phyloP scores from a whole-genome alignment of 352 stramenopile genomes.

The Globisporangium parvum region DNA sequence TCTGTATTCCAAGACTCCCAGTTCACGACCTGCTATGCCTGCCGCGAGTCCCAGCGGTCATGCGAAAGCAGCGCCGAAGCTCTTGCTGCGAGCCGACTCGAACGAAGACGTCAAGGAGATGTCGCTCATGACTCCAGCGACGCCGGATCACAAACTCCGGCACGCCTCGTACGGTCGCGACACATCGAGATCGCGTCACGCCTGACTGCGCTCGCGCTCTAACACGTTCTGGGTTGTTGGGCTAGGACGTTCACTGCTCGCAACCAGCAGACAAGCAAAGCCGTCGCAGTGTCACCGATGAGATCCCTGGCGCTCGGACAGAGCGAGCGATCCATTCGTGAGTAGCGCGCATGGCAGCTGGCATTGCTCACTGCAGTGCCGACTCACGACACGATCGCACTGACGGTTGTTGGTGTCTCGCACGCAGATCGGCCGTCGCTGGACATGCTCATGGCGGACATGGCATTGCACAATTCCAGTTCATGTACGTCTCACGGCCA shows the following conservation, averaged over 20 bases:
- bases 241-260: background rate
- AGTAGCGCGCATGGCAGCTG: background rate
- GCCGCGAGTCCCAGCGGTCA: background rate
- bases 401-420: background rate
- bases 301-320: background rate
- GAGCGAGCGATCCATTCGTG: background rate
- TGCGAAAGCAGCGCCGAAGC: background rate
- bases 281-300: background rate
- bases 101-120: background rate
- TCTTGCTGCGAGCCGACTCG: slow-evolving; percentile 1
- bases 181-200: no score
- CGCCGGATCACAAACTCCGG: slow-evolving; percentile 1
- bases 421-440: slow-evolving; percentile 3
- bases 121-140: background rate
- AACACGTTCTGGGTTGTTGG: background rate
- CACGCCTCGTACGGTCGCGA: slow-evolving; percentile 7
- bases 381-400: background rate
- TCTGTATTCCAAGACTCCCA: no score
- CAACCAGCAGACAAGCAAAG: background rate
- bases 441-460: background rate
- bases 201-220: background rate
- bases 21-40: background rate
- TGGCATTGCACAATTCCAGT: no score
- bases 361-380: background rate
- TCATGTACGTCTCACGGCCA: background rate